Evolutionary conservation across 768 basidiomycete species (phyloP).

Genomic region (Trichaptum fuscoviolaceum): DNA sequence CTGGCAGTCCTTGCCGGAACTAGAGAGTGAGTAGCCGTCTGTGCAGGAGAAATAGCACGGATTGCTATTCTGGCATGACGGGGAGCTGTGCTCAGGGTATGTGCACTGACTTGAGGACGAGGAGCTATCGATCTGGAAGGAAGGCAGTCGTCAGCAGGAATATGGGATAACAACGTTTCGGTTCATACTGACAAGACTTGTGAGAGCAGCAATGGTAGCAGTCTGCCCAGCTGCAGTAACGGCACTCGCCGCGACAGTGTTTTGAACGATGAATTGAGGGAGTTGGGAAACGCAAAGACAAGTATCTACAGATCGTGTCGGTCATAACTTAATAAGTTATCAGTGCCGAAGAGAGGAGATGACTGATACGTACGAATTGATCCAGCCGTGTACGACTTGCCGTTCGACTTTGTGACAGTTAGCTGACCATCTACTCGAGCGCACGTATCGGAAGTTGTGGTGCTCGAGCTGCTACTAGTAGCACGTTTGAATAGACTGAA

Average conservation of each 20-base stretch:
- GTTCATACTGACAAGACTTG: conserved; percentile 27
- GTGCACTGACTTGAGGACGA: conserved; percentile 24
- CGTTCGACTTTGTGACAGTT: neutral
- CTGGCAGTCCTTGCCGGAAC: conserved; percentile 33
- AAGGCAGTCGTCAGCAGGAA: too few species aligned
- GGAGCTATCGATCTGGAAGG: conserved; percentile 21
- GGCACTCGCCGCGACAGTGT: conserved; percentile 26
- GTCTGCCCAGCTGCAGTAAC: conserved; percentile 26
- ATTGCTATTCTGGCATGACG: conserved; percentile 29
- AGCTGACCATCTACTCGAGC: neutral
- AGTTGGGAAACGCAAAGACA: conserved; percentile 41
- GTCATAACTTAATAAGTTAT: neutral
- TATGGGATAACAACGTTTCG: too few species aligned
- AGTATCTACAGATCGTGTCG: conserved; percentile 22
- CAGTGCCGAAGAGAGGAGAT: neutral
- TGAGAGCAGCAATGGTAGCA: conserved; percentile 26
- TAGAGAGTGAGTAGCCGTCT: conserved; percentile 33
- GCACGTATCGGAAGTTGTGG: neutral
- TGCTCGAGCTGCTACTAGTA: neutral
- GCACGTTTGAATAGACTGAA: neutral
- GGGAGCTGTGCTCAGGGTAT: conserved; percentile 37
- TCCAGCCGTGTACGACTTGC: neutral
- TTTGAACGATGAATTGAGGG: conserved; percentile 28
- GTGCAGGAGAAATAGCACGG: conserved; percentile 44
- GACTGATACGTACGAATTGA: neutral